Conservation (phyloP, 1,139 yeast species). For the Debaryomycetaceae sp. region DNA sequence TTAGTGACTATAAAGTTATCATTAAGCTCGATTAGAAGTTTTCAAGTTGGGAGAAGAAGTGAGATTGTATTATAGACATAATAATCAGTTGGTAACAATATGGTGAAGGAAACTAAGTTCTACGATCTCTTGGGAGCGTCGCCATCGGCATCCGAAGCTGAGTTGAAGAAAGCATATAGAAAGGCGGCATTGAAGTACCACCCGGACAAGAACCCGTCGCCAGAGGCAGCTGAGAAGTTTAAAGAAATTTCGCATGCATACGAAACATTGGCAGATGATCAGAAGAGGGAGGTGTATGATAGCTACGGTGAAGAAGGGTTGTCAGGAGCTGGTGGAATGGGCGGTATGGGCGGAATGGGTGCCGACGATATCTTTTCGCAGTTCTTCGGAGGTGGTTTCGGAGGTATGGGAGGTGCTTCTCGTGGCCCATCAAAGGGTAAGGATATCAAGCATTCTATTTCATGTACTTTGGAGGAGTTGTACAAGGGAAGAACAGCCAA, state of each 20-base stretch:
- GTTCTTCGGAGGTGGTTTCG: conserved; percentile 74
- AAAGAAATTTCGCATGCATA: conserved; percentile 90
- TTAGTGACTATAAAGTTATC: background rate
- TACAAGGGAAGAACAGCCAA: conserved; percentile 95
- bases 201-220: conserved; percentile 78
- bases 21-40: background rate
- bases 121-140: conserved; percentile 84
- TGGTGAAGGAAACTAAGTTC: conserved; percentile 89
- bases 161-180: conserved; percentile 94
- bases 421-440: conserved; percentile 87
- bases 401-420: conserved; percentile 57
- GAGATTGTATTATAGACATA: background rate
- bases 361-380: conserved; percentile 91
- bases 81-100: conserved; percentile 16
- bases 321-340: conserved; percentile 66
- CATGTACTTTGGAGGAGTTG: conserved; percentile 85
- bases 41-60: background rate
- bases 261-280: conserved; percentile 79
- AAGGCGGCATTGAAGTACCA: conserved; percentile 89
- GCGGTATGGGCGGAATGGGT: conserved; percentile 72
- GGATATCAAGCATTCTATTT: conserved; percentile 86
- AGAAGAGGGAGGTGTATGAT: conserved; percentile 88
- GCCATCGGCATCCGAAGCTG: conserved; percentile 72
- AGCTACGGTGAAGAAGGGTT: conserved; percentile 92
- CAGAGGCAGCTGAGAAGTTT: conserved; percentile 94